Conservation (phyloP, 495 filamentous ascomycete species). For the Penicillium silybi region DNA sequence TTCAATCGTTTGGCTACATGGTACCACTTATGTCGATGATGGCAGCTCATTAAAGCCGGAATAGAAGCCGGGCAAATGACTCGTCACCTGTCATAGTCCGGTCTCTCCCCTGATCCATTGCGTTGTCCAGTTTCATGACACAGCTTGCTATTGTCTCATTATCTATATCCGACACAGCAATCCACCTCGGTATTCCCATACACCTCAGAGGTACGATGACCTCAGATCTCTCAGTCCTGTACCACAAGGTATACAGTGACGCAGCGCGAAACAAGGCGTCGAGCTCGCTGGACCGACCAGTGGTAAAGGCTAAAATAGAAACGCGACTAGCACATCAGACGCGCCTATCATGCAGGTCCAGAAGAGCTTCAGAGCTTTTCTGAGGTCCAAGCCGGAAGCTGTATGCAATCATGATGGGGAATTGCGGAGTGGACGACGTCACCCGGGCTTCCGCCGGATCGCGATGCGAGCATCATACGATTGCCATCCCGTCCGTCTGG, state of each 20-base stretch:
- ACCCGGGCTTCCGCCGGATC: constrained; percentile 6
- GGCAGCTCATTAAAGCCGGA: background rate
- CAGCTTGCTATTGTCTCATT: background rate
- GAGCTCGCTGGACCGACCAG: background rate
- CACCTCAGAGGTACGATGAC: background rate
- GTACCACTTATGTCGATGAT: constrained; percentile 1
- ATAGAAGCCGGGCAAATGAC: background rate
- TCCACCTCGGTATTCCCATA: background rate
- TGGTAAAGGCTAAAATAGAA: too few relatives aligned
- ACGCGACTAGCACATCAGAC: too few relatives aligned
- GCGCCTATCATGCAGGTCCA: background rate
- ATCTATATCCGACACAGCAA: background rate
- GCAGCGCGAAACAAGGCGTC: background rate
- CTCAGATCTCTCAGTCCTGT: background rate
- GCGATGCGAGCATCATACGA: background rate
- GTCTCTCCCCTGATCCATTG: background rate
- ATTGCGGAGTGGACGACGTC: constrained; percentile 17
- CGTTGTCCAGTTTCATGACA: background rate
- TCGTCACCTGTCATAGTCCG: background rate
- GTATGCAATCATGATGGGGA: background rate
- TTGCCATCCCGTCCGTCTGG: background rate
- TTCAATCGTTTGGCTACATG: background rate
- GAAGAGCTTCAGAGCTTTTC: background rate
- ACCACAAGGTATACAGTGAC: background rate
- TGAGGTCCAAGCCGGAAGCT: background rate